Evolutionary conservation across 495 filamentous ascomycete genomes (phyloP).

Genomic region (Trichoderma orchidacearum): DNA sequence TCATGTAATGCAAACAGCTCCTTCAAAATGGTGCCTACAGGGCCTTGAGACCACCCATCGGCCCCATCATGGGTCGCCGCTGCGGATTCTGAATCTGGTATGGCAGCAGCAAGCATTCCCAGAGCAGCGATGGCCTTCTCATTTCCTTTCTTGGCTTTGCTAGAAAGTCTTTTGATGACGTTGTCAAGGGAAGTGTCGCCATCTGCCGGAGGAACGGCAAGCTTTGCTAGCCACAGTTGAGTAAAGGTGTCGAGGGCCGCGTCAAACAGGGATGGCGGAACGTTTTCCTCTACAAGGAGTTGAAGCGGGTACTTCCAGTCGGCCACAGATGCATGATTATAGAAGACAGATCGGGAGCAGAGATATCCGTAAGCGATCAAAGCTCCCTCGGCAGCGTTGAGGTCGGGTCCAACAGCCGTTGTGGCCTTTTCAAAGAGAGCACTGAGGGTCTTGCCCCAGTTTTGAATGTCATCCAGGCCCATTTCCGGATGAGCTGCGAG

Average conservation of each 20-base stretch:
- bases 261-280: conserved; percentile 15
- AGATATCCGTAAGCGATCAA: conserved; percentile 16
- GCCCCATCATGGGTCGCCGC: conserved; percentile 3
- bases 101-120: conserved; percentile 49
- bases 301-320: not conserved
- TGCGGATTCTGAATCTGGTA: conserved; percentile 11
- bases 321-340: not conserved
- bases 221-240: conserved; percentile 59
- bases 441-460: conserved; percentile 4
- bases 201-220: conserved; percentile 17
- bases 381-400: conserved; percentile 22
- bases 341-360: conserved; percentile 14
- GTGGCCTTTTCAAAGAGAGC: conserved; percentile 10
- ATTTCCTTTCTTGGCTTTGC: conserved; percentile 62
- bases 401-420: conserved; percentile 17
- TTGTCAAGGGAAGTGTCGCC: conserved; percentile 9
- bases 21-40: conserved; percentile 35
- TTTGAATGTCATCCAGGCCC: conserved; percentile 14
- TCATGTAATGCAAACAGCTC: conserved; percentile 66
- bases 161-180: conserved; percentile 44
- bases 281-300: not conserved
- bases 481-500: conserved; percentile 48
- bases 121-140: conserved; percentile 67
- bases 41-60: conserved; percentile 5
- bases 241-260: conserved; percentile 50